Evolutionary conservation across 345 rosid species (phyloP).

Genomic region (Chamaenerion angustifolium): DNA sequence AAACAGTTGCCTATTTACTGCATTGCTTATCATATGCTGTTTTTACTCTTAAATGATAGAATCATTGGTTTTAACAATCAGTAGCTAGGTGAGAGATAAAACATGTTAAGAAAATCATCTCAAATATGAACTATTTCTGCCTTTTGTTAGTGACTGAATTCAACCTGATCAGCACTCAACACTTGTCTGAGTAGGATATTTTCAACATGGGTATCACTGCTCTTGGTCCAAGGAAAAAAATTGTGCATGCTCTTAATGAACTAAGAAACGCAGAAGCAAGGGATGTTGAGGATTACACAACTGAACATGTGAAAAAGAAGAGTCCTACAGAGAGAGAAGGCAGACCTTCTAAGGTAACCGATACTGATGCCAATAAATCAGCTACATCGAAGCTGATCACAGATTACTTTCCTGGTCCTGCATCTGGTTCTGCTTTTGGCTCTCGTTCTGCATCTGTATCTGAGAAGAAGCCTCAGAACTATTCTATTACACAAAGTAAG

Average conservation of each 20-base stretch:
- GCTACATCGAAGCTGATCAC: slow-evolving; percentile 70
- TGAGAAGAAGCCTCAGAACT: slow-evolving; percentile 22
- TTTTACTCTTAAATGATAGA: too few species aligned
- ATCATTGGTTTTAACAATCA: too few species aligned
- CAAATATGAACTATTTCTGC: neutral
- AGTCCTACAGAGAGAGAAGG: slow-evolving; percentile 17
- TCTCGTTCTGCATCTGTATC: neutral
- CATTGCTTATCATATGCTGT: neutral
- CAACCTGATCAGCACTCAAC: neutral
- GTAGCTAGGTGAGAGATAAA: neutral
- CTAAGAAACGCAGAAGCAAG: slow-evolving; percentile 25
- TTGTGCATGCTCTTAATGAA: slow-evolving; percentile 53
- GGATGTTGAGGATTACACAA: slow-evolving; percentile 15
- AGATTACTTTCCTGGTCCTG: slow-evolving; percentile 53
- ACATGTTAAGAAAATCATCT: neutral
- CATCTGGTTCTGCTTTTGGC: too few species aligned
- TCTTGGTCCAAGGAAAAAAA: slow-evolving; percentile 89
- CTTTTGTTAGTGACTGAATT: slow-evolving; percentile 2
- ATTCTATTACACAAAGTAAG: slow-evolving; percentile 17
- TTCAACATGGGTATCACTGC: slow-evolving; percentile 63
- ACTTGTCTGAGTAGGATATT: slow-evolving; percentile 39
- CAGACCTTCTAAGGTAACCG: slow-evolving; percentile 18
- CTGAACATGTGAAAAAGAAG: slow-evolving; percentile 12
- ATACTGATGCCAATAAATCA: slow-evolving; percentile 27
- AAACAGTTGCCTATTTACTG: neutral